Conservation (phyloP, 225 moss, liverwort and hornwort genomes). For the Physcomitrium patens region DNA sequence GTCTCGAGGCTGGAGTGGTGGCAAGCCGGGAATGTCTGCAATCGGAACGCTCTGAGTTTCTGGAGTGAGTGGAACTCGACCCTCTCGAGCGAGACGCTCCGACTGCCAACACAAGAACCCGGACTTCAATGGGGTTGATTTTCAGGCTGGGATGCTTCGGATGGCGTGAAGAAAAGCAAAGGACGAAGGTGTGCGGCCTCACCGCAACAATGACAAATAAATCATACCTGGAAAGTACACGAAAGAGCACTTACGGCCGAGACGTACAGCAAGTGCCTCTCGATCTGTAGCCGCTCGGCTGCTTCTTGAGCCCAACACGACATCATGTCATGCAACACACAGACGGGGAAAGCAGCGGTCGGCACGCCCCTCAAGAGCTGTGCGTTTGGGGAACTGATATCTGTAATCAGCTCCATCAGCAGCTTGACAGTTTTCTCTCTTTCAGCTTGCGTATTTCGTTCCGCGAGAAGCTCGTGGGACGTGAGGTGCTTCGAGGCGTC, state of each 20-base stretch:
- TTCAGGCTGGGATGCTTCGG: neutral
- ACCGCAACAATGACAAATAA: neutral
- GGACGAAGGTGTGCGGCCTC: neutral
- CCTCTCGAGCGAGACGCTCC: slow-evolving; percentile 34
- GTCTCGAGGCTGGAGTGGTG: slow-evolving; percentile 18
- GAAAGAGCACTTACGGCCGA: slow-evolving; percentile 26
- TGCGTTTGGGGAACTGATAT: slow-evolving; percentile 28
- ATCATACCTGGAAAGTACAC: slow-evolving; percentile 37
- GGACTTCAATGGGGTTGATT: neutral
- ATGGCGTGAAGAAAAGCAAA: neutral
- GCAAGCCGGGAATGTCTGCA: slow-evolving; percentile 41
- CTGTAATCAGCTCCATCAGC: slow-evolving; percentile 24
- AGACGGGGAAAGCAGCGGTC: slow-evolving; percentile 28
- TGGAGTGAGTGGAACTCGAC: slow-evolving; percentile 34
- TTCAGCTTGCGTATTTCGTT: slow-evolving; percentile 12
- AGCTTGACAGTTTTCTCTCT: slow-evolving; percentile 24
- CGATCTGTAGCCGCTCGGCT: slow-evolving; percentile 36
- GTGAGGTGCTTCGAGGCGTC: slow-evolving; percentile 27
- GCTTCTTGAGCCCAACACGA: slow-evolving; percentile 39
- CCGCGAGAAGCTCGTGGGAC: neutral
- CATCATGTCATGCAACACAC: slow-evolving; percentile 43
- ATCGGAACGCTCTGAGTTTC: slow-evolving; percentile 27
- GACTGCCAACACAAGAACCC: slow-evolving; percentile 33
- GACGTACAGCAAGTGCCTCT: slow-evolving; percentile 37
- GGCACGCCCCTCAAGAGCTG: slow-evolving; percentile 30